Evolutionary conservation across 768 basidiomycete species (phyloP), one percentile per base, ranked within the genome.

Genomic region (Pleurotus giganteus): DNA sequence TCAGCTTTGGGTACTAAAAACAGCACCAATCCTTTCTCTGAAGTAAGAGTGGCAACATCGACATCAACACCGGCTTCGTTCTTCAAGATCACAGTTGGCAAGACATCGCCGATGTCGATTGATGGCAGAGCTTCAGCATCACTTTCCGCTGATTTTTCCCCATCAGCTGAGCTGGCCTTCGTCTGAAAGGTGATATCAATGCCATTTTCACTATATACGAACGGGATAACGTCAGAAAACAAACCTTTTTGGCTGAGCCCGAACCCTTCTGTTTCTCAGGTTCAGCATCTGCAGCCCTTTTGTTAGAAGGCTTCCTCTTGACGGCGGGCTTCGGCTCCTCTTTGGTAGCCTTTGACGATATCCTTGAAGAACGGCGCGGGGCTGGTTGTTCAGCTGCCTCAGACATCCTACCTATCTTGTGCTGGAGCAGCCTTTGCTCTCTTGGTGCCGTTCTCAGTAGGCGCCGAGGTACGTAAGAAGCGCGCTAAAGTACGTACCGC

Each of bases 1-100:
- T 92, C 90, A 37, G 89, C 91, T 70, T 86, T 94, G 55, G 88
- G 91, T 1, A 93, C 83, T 3, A 90, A 72, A 74, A 93, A 94
- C 56, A 98, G 68, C 28, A 98, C 81, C 7, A 89, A 80, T 1
- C 94, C 91, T 58, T 83, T 76, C 61, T 93, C 86, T 26, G 74
- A 74, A 2, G 85, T 76, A 36, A 95, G 71, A 4, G 74, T 77
- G 24, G 78, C 71, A 6, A 91, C 76, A 56, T 91, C 81, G 23
- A 93, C 71, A 52, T 94, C 90, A 56, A 89, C 85, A 41, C 77
- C 89, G 67, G 89, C 84, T 72, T 97, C 91, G 67, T 93, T 91
- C 73, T 93, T 87, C 57, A 98, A 73, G 4, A 74, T 80, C 57
- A 95, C 64, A 9, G 81, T 80, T 2, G 93, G 93, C 41, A 97